phyloP scores from a whole-genome alignment of 176 grass and related monocot genomes.

The Eremochloa ophiuroides region DNA sequence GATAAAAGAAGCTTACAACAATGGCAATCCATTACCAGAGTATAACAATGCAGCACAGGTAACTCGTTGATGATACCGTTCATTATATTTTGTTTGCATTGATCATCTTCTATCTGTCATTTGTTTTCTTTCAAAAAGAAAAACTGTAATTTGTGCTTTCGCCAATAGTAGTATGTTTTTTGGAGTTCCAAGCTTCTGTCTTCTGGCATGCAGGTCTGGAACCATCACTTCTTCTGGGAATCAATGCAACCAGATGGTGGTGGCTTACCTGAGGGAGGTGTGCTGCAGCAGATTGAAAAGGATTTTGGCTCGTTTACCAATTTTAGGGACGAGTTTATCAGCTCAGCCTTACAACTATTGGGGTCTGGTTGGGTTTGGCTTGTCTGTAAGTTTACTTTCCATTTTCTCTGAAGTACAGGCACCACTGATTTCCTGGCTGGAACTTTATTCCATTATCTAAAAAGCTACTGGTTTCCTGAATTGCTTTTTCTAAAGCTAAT shows the following conservation, averaged over 20 bases:
- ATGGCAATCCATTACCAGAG: conserved; percentile 82
- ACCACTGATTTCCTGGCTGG: neutral
- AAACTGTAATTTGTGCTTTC: neutral
- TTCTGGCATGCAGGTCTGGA: conserved; percentile 62
- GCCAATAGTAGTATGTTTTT: neutral
- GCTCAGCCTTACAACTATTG: conserved; percentile 46
- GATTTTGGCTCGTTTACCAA: conserved; percentile 85
- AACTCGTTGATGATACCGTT: neutral
- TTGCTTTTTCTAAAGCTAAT: neutral
- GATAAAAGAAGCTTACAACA: conserved; percentile 92
- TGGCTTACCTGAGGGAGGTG: conserved; percentile 45
- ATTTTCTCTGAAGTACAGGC: conserved; percentile 11
- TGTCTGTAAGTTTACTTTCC: conserved; percentile 50
- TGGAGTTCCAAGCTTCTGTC: neutral
- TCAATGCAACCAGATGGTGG: conserved; percentile 92
- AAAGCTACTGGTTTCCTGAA: neutral
- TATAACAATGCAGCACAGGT: conserved; percentile 83
- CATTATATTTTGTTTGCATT: neutral
- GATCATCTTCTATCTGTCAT: neutral
- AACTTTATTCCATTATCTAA: too few species aligned
- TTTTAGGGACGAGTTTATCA: conserved; percentile 79
- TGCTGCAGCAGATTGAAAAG: conserved; percentile 84
- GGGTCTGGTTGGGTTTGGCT: conserved; percentile 96
- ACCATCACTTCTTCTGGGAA: conserved; percentile 96
- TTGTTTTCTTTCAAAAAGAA: neutral